A percentile compares a stretch with the other conserved stretches of the same genome.
phyloP scores from a whole-genome alignment of 2,329 filamentous ascomycete genomes.

The Aspergillus sp. region DNA sequence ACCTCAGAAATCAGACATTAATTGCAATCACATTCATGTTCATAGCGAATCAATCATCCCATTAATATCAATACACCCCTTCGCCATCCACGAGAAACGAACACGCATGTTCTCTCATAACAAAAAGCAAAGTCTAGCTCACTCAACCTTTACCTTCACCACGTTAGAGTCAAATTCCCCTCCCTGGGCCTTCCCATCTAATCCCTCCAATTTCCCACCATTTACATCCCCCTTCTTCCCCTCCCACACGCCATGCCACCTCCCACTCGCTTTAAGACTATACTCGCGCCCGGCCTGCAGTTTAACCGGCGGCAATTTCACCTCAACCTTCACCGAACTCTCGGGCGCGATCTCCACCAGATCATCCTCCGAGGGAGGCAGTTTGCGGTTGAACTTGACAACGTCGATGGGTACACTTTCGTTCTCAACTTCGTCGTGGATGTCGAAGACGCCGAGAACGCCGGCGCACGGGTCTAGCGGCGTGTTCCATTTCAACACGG shows the following conservation, averaged over 20 bases:
- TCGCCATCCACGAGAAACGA: too few relatives aligned
- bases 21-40: too few relatives aligned
- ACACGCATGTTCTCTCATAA: not conserved
- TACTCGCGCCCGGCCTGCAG: slow-evolving; percentile 34
- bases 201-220: not conserved
- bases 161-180: not conserved
- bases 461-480: slow-evolving; percentile 36
- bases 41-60: too few relatives aligned
- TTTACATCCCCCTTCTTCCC: not conserved
- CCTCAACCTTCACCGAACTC: slow-evolving; percentile 17
- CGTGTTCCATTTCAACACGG: slow-evolving; percentile 38
- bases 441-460: slow-evolving; percentile 31
- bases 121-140: not conserved
- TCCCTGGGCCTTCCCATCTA: not conserved
- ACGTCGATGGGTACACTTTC: slow-evolving; percentile 24
- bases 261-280: slow-evolving; percentile 30
- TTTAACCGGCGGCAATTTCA: slow-evolving; percentile 27
- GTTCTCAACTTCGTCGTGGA: slow-evolving; percentile 23
- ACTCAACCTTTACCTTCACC: not conserved
- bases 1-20: too few relatives aligned
- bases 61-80: too few relatives aligned
- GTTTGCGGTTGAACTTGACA: slow-evolving; percentile 34
- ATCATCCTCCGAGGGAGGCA: slow-evolving; percentile 30
- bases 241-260: slow-evolving; percentile 39
- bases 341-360: slow-evolving; percentile 31